A percentile compares a stretch with the other conserved stretches of the same genome.
Evolutionary conservation across 2,329 filamentous ascomycete species (phyloP).

Genomic region (Cephalotrichum gorgonifer): DNA sequence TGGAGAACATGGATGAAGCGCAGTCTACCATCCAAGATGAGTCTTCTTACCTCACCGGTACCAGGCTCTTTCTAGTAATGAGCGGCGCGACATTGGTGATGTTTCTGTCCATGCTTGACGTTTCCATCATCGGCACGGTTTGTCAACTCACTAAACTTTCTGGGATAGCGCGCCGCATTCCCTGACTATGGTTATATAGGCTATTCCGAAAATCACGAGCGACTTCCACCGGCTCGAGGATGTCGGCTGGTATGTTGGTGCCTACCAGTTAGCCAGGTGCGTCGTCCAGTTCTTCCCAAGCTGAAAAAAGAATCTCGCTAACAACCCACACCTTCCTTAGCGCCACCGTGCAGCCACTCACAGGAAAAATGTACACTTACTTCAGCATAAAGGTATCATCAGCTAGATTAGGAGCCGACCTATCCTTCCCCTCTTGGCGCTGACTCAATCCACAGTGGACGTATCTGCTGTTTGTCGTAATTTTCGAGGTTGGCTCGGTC

Average conservation of each 20-base stretch:
- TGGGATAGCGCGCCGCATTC: background rate
- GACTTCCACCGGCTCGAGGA: conserved; percentile 36
- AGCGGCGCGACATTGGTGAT: conserved; percentile 22
- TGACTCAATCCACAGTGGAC: conserved; percentile 14
- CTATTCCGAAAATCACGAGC: conserved; percentile 35
- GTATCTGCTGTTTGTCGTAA: conserved; percentile 10
- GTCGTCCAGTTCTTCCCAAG: background rate
- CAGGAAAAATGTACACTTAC: conserved; percentile 36
- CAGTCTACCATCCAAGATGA: no score
- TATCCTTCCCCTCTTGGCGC: background rate
- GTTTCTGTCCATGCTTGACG: conserved; percentile 36
- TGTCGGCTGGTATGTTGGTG: conserved; percentile 42
- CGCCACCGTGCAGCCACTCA: conserved; percentile 36
- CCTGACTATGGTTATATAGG: conserved; percentile 11
- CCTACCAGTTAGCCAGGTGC: conserved; percentile 31
- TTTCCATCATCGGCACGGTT: conserved; percentile 38
- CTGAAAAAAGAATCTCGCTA: background rate
- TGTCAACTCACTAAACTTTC: conserved; percentile 10
- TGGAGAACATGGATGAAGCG: no score
- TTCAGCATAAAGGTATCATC: conserved; percentile 18
- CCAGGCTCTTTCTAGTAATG: conserved; percentile 19
- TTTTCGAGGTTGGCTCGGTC: conserved; percentile 18
- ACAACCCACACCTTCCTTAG: conserved; percentile 13
- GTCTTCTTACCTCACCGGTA: conserved; percentile 13
- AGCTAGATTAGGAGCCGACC: background rate